Base-by-base conservation (phyloP, 2,329 filamentous ascomycete genomes). In the Sclerotinia glacialis region DNA sequence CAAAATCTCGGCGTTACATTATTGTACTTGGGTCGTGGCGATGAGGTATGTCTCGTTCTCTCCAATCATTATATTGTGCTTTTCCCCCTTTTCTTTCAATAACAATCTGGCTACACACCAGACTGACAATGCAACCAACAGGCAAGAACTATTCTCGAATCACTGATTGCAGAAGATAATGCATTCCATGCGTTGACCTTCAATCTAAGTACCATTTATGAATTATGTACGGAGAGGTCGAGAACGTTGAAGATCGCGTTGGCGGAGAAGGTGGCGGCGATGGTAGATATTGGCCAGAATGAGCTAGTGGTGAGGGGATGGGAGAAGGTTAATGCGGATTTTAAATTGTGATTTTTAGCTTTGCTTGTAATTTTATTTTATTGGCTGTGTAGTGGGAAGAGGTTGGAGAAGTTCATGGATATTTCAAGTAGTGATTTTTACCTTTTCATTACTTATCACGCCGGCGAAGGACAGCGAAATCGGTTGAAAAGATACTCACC, bases 121-220 rank as follows among this genome's bases (percentile, higher is more conserved):
- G 26, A 58, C 64, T 65, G n/a, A 64, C 62, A 28, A 26, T n/a
- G 8, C 16, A 55, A 53, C 8, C 37, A 31, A 58, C 68, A 91
- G 83, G 90, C 91, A 0, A 86, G 86, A 18, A 78, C 81, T 16
- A 78, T 91, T 0, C 80, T 97, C 3, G 89, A 94, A 73, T 78
- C 79, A 0, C 79, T 96, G 14, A 81, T 93, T 0, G 82, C 86
- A 3, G 76, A 80, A 0, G 85, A 87, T 1, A 81, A 86, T 50
- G 85, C 86, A 0, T 97, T 94, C 67, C 88, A 91, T 69, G 91
- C 91, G 0, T 79, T 97, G 2, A 85, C 96, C 0, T 96, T 97
- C 79, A 98, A 98, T 76, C 78, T 99, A 16, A 87, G 89, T 14
- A 98, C 94, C 0, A 86, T 97, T 73, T 98, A 96, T 76, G 95